Conservation (phyloP, 2,329 filamentous ascomycete genomes). For the Botrytis deweyae region DNA sequence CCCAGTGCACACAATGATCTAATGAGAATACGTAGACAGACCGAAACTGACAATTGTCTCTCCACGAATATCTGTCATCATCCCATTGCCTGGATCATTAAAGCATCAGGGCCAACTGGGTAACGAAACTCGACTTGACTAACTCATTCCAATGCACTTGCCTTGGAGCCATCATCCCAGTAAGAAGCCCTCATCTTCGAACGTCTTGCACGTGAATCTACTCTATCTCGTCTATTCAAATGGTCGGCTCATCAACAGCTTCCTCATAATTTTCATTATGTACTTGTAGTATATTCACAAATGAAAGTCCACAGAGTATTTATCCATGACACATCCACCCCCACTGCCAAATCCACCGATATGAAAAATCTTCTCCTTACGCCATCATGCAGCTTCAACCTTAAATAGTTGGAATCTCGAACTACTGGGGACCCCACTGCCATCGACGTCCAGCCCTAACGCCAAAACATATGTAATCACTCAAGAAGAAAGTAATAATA, state of each 20-base stretch:
- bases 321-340: constrained; percentile 2
- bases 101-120: not conserved
- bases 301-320: not conserved
- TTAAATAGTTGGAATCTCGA: not conserved
- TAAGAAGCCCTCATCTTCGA: not conserved
- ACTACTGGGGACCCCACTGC: not conserved
- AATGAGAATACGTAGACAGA: not conserved
- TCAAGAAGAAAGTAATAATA: not conserved
- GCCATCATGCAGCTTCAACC: constrained; percentile 7
- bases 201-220: not conserved
- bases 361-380: constrained; percentile 4
- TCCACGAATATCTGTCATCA: not conserved
- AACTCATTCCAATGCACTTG: not conserved
- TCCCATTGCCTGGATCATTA: not conserved
- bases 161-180: not conserved
- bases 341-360: not conserved
- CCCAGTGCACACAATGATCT: not conserved
- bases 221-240: not conserved
- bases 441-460: not conserved
- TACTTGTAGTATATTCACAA: not conserved
- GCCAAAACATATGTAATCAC: not conserved
- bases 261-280: not conserved
- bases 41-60: not conserved
- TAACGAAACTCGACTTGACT: not conserved
- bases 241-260: not conserved